A percentile compares a stretch with the other conserved stretches of the same genome.
phyloP scores from a whole-genome alignment of 441 rosid species.

The Erodium moschatum region DNA sequence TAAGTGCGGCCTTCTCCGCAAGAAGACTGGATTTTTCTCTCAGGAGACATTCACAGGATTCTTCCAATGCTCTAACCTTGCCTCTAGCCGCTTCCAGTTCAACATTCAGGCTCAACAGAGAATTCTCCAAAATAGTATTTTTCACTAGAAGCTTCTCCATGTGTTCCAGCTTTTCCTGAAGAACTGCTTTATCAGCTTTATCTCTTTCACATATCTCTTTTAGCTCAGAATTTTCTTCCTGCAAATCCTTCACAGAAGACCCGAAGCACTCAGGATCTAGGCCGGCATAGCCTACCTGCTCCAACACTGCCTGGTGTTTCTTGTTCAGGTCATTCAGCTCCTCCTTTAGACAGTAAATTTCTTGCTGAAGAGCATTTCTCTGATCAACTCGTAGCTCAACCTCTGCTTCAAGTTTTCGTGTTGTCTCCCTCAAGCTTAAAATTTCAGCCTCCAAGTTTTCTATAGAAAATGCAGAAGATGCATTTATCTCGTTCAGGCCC shows the following conservation, averaged over 20 bases:
- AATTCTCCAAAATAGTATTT: slow-evolving; percentile 64
- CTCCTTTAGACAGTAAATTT: slow-evolving; percentile 84
- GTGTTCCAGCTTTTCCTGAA: slow-evolving; percentile 48
- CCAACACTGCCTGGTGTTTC: slow-evolving; percentile 47
- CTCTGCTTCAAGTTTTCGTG: slow-evolving; percentile 73
- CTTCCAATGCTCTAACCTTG: slow-evolving; percentile 57
- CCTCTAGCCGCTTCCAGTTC: slow-evolving; percentile 64
- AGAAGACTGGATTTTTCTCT: slow-evolving; percentile 52
- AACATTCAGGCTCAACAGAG: slow-evolving; percentile 66
- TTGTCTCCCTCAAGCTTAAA: slow-evolving; percentile 51
- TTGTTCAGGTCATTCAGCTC: slow-evolving; percentile 61
- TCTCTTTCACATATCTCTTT: slow-evolving; percentile 46
- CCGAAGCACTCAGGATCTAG: slow-evolving; percentile 48
- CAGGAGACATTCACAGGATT: slow-evolving; percentile 42
- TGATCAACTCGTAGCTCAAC: slow-evolving; percentile 71
- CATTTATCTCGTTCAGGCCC: slow-evolving; percentile 50
- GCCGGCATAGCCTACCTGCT: slow-evolving; percentile 64
- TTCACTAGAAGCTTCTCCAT: slow-evolving; percentile 73
- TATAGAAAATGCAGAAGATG: slow-evolving; percentile 62
- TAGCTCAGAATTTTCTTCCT: slow-evolving; percentile 49
- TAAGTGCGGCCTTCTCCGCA: slow-evolving; percentile 49
- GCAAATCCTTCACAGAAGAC: slow-evolving; percentile 52
- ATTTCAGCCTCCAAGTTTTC: slow-evolving; percentile 58
- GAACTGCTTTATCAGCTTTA: slow-evolving; percentile 40
- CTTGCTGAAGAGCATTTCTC: slow-evolving; percentile 92